Evolutionary conservation across 1,284 basidiomycete genomes (phyloP), one percentile per base, ranked within the genome.

Genomic region (Crepidotus sp.): DNA sequence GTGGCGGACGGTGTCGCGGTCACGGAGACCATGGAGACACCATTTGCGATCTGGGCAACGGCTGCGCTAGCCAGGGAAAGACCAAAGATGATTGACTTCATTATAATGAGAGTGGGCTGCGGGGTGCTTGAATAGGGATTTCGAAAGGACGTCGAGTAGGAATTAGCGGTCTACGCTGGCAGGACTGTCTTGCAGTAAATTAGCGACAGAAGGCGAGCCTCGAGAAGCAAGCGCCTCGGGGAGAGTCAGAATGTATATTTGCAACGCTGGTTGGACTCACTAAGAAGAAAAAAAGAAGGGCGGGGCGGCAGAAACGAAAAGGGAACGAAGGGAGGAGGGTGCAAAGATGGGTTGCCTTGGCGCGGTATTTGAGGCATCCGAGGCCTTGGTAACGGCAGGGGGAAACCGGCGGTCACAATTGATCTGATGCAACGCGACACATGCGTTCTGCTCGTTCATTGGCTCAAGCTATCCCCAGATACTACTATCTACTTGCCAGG

Each of bases 111-210:
- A 66, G 57, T 61, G 65, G 61, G 57, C 51, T 62, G 59, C 59
- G 53, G 55, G 57, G 55, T 56, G 58, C 54, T 59, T 49, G 50
- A 55, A 55, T 53, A 57, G 57, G 57, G 63, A 63, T 66, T 61
- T 60, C 54, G 61, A 31, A 15, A 61, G 57, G 64, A 66, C 61
- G 60, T 65, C 54, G 59, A 63, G 61, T 65, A 65, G 38, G 57
- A 65, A 62, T 52, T 60, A 78, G 80, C 80, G 80, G 66, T 83
- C 79, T 76, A 83, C 80, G 80, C 80, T 78, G 66, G 62, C 59
- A 58, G 64, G 58, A 72, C 73, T 76, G 75, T 69, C 75, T 77
- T 63, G 75, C 75, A 78, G 74, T 67, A 62, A 55, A 57, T 54
- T 38, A 54, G 60, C 55, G 57, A 61, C 55, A 52, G 57, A 52